A percentile compares a stretch with the other conserved stretches of the same genome.
Conservation (phyloP, 768 basidiomycete species). For the Suillus americanus region DNA sequence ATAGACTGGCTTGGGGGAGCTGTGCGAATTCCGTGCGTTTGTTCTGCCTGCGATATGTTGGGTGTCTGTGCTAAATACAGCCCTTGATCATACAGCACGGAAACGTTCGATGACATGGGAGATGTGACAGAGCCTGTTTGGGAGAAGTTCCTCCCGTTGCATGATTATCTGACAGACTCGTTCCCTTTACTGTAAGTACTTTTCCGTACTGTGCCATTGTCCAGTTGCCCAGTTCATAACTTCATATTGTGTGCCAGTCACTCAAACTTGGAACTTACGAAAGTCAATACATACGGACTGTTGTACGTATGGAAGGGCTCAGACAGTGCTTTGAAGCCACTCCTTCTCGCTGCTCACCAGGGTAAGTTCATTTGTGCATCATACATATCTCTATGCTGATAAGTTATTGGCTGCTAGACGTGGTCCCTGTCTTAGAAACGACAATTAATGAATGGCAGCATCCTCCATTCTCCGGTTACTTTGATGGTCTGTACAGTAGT, state of each 20-base stretch:
- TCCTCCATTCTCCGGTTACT: slow-evolving; percentile 58
- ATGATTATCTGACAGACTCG: slow-evolving; percentile 51
- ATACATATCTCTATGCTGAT: background rate
- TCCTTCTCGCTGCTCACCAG: slow-evolving; percentile 70
- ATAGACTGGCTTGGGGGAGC: slow-evolving; percentile 40
- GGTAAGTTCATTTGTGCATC: slow-evolving; percentile 26
- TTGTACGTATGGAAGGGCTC: slow-evolving; percentile 72
- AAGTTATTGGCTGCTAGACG: slow-evolving; percentile 38
- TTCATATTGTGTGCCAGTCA: slow-evolving; percentile 40
- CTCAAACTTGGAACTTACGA: slow-evolving; percentile 34
- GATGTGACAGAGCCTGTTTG: slow-evolving; percentile 51
- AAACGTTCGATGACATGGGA: slow-evolving; percentile 49
- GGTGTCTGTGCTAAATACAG: background rate
- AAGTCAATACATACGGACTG: slow-evolving; percentile 78
- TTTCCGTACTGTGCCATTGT: slow-evolving; percentile 30
- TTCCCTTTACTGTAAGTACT: slow-evolving; percentile 60
- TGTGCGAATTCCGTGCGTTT: slow-evolving; percentile 41
- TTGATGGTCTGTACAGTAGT: slow-evolving; percentile 39
- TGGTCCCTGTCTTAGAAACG: slow-evolving; percentile 56
- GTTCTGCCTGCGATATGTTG: background rate
- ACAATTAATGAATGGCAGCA: slow-evolving; percentile 54
- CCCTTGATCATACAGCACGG: slow-evolving; percentile 41
- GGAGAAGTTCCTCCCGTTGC: slow-evolving; percentile 53
- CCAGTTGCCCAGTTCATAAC: slow-evolving; percentile 37
- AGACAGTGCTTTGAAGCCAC: slow-evolving; percentile 53